Conservation (phyloP, 495 filamentous ascomycete species). For the Amorphotheca resinae region DNA sequence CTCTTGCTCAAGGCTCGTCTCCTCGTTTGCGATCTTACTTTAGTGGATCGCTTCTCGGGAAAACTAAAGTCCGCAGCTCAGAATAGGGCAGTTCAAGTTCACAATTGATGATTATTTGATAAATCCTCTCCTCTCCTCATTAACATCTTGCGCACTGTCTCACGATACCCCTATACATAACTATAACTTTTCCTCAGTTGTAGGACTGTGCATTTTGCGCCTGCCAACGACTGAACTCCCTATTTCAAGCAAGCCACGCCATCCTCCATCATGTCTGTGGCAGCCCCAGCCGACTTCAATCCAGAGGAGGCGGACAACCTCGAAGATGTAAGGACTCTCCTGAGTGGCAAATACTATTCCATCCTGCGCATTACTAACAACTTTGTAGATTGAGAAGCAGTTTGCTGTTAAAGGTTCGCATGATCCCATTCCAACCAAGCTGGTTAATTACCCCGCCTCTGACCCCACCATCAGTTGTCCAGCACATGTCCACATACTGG, state of each 20-base stretch:
- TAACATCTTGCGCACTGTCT: background rate
- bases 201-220: background rate
- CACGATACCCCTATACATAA: background rate
- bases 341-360: too few species aligned
- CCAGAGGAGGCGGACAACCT: slow-evolving; percentile 64
- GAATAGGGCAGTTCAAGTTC: too few species aligned
- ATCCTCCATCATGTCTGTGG: slow-evolving; percentile 15
- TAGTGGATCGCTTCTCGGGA: background rate
- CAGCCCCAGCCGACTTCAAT: slow-evolving; percentile 37
- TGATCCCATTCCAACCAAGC: background rate
- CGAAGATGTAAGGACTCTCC: slow-evolving; percentile 57
- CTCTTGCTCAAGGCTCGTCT: too few species aligned
- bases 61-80: background rate
- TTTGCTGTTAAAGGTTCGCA: slow-evolving; percentile 85
- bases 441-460: slow-evolving; percentile 7
- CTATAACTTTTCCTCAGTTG: background rate
- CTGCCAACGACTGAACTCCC: background rate
- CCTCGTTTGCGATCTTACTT: too few species aligned
- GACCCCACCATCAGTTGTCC: slow-evolving; percentile 48
- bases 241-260: background rate
- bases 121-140: too few species aligned
- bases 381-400: slow-evolving; percentile 89
- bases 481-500: slow-evolving; percentile 97
- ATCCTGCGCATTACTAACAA: background rate
- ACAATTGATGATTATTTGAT: background rate